Evolutionary conservation across 345 rosid species (phyloP).

Genomic region (Theobroma cacao): DNA sequence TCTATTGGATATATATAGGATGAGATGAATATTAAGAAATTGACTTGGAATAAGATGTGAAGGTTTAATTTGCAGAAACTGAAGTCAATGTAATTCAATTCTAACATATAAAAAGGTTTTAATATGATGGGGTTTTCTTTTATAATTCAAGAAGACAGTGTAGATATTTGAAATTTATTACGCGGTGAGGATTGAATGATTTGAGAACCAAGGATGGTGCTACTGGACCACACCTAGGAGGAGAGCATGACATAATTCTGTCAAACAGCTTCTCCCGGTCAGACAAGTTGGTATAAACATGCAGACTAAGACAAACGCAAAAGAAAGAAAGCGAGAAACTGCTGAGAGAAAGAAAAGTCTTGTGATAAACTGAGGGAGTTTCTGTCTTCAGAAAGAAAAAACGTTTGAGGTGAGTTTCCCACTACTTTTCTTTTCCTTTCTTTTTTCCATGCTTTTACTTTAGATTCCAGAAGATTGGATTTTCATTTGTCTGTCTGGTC

Average conservation of each 20-base stretch:
- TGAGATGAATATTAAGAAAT: no score
- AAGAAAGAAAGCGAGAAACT: not conserved
- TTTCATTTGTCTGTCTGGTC: not conserved
- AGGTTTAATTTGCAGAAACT: not conserved
- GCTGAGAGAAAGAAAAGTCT: not conserved
- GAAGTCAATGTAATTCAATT: not conserved
- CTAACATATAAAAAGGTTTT: not conserved
- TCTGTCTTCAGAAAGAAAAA: not conserved
- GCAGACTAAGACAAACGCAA: not conserved
- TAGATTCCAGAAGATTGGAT: constrained; percentile 22
- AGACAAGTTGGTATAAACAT: constrained; percentile 28
- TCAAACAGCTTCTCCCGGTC: constrained; percentile 17
- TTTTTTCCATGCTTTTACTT: not conserved
- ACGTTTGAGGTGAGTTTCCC: constrained; percentile 24
- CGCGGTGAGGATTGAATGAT: constrained; percentile 14
- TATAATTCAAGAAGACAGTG: not conserved
- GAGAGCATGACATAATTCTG: not conserved
- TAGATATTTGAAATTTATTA: not conserved
- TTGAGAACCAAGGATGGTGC: not conserved
- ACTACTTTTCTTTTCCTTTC: not conserved
- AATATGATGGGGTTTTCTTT: no score
- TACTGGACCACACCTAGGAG: constrained; percentile 4
- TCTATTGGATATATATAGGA: no score
- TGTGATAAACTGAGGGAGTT: constrained; percentile 16
- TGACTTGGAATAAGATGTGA: not conserved